A percentile compares a stretch with the other conserved stretches of the same genome.
These are phyloP conservation scores for Pneumocystis oryctolagi DNA, from an alignment of 1,139 yeast species.

Conservation along the genomic window DNA sequence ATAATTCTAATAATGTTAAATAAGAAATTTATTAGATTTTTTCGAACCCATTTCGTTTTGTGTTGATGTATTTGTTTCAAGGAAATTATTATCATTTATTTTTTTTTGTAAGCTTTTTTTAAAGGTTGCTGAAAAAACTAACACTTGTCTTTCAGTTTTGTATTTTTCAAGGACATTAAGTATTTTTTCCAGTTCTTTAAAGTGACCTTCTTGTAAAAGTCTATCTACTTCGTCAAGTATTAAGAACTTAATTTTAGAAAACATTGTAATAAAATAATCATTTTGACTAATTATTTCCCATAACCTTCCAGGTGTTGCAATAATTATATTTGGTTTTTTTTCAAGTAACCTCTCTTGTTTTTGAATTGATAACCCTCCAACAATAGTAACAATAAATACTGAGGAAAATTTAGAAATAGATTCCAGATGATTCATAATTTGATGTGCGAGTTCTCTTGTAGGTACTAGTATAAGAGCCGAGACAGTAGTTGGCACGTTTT, in stretches of 20 bases:
- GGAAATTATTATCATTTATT: conserved; percentile 32
- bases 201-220: conserved; percentile 87
- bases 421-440: conserved; percentile 68
- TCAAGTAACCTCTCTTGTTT: conserved; percentile 71
- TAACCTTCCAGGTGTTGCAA: conserved; percentile 94
- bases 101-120: conserved; percentile 69
- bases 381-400: conserved; percentile 56
- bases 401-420: conserved; percentile 47
- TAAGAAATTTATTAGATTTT: background rate
- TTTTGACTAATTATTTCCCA: conserved; percentile 55
- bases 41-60: background rate
- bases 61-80: conserved; percentile 6
- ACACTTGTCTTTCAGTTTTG: conserved; percentile 62
- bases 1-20: conserved; percentile 17
- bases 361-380: conserved; percentile 90
- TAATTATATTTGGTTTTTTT: conserved; percentile 65
- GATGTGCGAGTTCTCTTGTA: conserved; percentile 91
- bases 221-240: conserved; percentile 98
- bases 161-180: conserved; percentile 35
- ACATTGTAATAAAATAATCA: conserved; percentile 30
- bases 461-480: conserved; percentile 81
- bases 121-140: conserved; percentile 90
- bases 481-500: conserved; percentile 15
- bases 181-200: conserved; percentile 77
- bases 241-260: conserved; percentile 51